Base-by-base conservation (phyloP, 176 grass and related monocot genomes). In the Leersia perrieri region DNA sequence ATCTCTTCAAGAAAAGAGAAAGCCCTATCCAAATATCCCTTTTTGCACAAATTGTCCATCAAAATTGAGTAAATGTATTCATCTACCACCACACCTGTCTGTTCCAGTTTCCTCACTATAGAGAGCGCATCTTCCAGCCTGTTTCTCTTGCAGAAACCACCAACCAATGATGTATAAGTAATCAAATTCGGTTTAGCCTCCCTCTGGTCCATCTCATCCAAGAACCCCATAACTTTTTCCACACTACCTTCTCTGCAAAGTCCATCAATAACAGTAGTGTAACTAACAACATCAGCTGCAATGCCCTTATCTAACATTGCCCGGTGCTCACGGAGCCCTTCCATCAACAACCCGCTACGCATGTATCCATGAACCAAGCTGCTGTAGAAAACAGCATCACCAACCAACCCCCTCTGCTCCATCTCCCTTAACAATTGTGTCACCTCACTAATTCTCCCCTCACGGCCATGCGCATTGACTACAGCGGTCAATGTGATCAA, bases 201-300 rank as follows among this genome's bases (percentile, higher is more conserved):
- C 63, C 27, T 36, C 38, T 3, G 80, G 33, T 76, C 72, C 88
- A 98, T 94, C 55, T 86, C 80, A 64, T 89, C 67, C 42, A 91
- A 77, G 80, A 92, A 94, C 29, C 82, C 95, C 58, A 87, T 85
- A 33, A 88, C 89, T 85, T 91, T 94, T n/a, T 98, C 90, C 68
- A 94, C 83, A 31, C 73, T 94, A 9, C 92, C 90, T 83, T 89
- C 83, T 66, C 85, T 87, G 80, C 95, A 94, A 5, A 98, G 68
- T 15, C 88, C 88, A 90, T 88, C 76, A 28, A 94, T 81, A 63
- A 91, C 77, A 84, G 41, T 87, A 61, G 87, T 94, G 66, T 91
- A 98, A 66, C 76, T 87, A 75, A 97, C 82, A 29, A 86, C 82
- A 82, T 92, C 91, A 0, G 85, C 85, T 28, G 41, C 4, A 42